Conservation (phyloP, 78 protist genomes). For the Trichosphaerium sp. region DNA sequence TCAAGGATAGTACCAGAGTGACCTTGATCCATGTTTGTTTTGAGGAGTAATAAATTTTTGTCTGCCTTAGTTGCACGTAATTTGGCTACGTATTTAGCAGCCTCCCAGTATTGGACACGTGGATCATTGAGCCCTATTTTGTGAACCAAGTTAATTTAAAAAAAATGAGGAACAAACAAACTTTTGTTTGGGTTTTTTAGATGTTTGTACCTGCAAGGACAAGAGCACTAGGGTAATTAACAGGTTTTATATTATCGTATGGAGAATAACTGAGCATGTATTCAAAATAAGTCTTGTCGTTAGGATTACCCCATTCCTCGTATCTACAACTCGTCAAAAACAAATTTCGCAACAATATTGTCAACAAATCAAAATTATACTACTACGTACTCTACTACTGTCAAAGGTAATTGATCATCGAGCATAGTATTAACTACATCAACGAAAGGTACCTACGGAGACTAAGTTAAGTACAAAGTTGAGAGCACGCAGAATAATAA, state of each 20-base stretch:
- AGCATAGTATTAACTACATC: slow-evolving; percentile 32
- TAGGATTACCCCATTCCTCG: slow-evolving; percentile 37
- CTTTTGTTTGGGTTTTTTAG: neutral
- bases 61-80: slow-evolving; percentile 8
- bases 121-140: slow-evolving; percentile 31
- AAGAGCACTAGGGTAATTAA: neutral
- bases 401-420: slow-evolving; percentile 28
- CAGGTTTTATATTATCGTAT: neutral
- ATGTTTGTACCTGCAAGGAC: neutral
- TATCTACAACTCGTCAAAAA: too few species aligned
- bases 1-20: slow-evolving; percentile 26
- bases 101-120: slow-evolving; percentile 36
- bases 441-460: slow-evolving; percentile 27
- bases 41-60: neutral
- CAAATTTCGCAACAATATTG: too few species aligned
- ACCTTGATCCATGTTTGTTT: slow-evolving; percentile 16
- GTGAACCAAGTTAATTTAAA: neutral
- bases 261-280: slow-evolving; percentile 14
- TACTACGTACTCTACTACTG: slow-evolving; percentile 3
- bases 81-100: slow-evolving; percentile 10
- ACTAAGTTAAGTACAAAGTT: neutral
- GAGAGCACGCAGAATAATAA: neutral
- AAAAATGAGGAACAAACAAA: neutral
- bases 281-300: neutral
- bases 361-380: too few species aligned